Evolutionary conservation across 2,329 filamentous ascomycete species (phyloP).

Genomic region (Hypoxylon sp.): DNA sequence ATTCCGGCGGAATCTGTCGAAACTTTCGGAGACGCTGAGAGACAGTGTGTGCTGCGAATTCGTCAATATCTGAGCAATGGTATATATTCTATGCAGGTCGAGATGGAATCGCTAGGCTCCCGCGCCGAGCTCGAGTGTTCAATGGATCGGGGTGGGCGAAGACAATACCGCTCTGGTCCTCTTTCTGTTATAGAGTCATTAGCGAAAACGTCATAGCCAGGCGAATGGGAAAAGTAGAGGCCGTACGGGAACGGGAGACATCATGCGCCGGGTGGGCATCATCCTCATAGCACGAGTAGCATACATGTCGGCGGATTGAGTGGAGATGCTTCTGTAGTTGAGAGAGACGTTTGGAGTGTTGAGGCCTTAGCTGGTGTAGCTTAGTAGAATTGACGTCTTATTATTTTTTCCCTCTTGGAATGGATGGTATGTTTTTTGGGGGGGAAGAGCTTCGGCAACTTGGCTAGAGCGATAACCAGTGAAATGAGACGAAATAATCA

Average conservation of each 20-base stretch:
- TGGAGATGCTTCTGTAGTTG: conserved; percentile 33
- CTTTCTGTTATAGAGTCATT: conserved; percentile 59
- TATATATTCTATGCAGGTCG: neutral
- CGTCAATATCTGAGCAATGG: conserved; percentile 26
- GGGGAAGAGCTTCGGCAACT: conserved; percentile 31
- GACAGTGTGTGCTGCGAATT: conserved; percentile 82
- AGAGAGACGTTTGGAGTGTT: neutral
- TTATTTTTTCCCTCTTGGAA: conserved; percentile 1
- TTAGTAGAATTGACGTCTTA: conserved; percentile 21
- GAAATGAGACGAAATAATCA: conserved; percentile 30
- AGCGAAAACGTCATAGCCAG: conserved; percentile 48
- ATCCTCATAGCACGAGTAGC: conserved; percentile 71
- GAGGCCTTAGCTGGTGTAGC: conserved; percentile 5
- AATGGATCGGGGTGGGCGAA: conserved; percentile 37
- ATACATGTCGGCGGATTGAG: conserved; percentile 62
- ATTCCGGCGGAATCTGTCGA: conserved; percentile 89
- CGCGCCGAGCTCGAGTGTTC: conserved; percentile 13
- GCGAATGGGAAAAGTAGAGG: conserved; percentile 38
- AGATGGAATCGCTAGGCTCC: conserved; percentile 2
- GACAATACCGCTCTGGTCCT: conserved; percentile 73
- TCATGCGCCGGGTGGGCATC: conserved; percentile 71
- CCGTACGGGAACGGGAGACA: conserved; percentile 76
- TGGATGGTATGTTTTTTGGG: conserved; percentile 26
- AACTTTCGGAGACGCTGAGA: conserved; percentile 92
- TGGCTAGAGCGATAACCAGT: conserved; percentile 26